A percentile compares a stretch with the other conserved stretches of the same genome.
Evolutionary conservation across 106 monocot genomes (phyloP).

Genomic region (Ottelia alismoides): DNA sequence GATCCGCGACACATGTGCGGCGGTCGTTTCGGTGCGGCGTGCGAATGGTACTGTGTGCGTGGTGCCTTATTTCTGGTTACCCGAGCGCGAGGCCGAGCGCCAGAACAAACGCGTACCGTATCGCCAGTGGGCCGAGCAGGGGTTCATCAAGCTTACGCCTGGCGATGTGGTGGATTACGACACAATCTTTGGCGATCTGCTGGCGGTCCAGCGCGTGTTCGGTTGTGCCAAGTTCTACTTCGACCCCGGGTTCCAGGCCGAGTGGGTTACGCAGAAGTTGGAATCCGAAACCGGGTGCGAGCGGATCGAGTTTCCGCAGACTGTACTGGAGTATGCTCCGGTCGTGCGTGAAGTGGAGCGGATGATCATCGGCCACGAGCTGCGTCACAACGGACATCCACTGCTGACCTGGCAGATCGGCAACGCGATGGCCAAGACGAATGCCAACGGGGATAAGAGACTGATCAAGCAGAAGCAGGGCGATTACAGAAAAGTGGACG

Average conservation of each 20-base stretch:
- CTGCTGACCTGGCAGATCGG: background rate
- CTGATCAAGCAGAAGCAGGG: background rate
- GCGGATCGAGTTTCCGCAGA: too few species aligned
- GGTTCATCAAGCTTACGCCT: background rate
- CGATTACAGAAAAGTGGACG: too few species aligned
- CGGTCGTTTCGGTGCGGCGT: background rate
- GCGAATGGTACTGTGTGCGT: background rate
- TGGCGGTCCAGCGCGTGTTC: background rate
- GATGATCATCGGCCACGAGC: background rate
- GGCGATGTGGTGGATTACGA: background rate
- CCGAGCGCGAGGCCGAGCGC: background rate
- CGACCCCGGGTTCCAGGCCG: background rate
- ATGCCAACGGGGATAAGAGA: background rate
- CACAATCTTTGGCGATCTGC: background rate
- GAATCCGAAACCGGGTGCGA: too few species aligned
- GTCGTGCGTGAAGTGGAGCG: background rate
- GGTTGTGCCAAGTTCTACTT: background rate
- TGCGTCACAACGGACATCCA: background rate
- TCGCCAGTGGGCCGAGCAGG: background rate
- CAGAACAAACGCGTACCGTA: background rate
- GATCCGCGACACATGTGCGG: background rate
- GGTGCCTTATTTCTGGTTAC: background rate
- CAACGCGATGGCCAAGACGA: background rate
- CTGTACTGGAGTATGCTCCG: too few species aligned
- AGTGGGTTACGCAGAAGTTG: too few species aligned